These are phyloP conservation scores for Corrigiola litoralis DNA, from an alignment of 179 eudicot genomes.

Conservation along the genomic window DNA sequence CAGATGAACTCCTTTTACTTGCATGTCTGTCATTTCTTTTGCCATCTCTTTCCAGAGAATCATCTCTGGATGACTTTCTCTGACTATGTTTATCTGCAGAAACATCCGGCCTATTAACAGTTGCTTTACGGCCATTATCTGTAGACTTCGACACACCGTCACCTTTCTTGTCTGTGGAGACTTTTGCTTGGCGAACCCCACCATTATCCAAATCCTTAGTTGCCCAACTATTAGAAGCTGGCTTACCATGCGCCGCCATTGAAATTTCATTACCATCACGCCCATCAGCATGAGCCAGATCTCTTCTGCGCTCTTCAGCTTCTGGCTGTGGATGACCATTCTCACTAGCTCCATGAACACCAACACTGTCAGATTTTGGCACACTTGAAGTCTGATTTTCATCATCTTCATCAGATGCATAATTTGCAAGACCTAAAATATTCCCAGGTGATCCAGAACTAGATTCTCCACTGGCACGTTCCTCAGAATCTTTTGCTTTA, in stretches of 20 bases:
- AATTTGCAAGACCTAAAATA: conserved; percentile 80
- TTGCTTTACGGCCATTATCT: conserved; percentile 26
- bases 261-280: conserved; percentile 25
- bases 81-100: conserved; percentile 23
- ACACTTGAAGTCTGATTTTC: conserved; percentile 35
- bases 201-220: conserved; percentile 20
- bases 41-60: conserved; percentile 36
- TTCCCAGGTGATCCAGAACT: conserved; percentile 61
- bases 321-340: conserved; percentile 41
- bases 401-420: conserved; percentile 73
- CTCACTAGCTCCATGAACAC: conserved; percentile 21
- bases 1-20: conserved; percentile 39
- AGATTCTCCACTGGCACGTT: conserved; percentile 54
- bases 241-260: conserved; percentile 22
- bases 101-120: conserved; percentile 28
- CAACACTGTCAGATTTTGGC: conserved; percentile 17
- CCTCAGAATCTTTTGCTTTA: conserved; percentile 43
- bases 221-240: conserved; percentile 15
- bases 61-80: conserved; percentile 33
- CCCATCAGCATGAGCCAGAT: conserved; percentile 20
- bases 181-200: conserved; percentile 9
- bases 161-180: conserved; percentile 21
- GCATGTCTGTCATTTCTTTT: conserved; percentile 44
- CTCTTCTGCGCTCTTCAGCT: conserved; percentile 16
- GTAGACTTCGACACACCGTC: conserved; percentile 23